Conservation (phyloP, 2,329 filamentous ascomycete genomes). For the Dothideomycetes sp. region DNA sequence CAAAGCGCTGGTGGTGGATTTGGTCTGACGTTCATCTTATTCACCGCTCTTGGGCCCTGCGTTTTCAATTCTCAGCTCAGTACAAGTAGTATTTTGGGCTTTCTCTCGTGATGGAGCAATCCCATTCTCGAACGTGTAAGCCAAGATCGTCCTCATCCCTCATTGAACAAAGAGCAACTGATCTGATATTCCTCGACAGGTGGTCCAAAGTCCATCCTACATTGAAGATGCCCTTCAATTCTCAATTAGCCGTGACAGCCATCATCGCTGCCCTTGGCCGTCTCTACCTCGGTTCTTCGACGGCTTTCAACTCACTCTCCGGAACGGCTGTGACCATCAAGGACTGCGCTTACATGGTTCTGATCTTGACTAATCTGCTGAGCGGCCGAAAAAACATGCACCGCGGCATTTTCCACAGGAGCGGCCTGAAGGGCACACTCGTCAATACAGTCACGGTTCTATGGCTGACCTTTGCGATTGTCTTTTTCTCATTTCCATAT, state of each 20-base stretch:
- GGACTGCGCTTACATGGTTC: conserved; percentile 4
- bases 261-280: conserved; percentile 10
- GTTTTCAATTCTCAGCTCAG: conserved; percentile 26
- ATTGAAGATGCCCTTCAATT: conserved; percentile 10
- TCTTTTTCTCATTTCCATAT: conserved; percentile 36
- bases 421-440: neutral
- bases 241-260: conserved; percentile 9
- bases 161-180: no score
- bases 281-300: conserved; percentile 9
- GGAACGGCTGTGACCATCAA: conserved; percentile 4
- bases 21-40: conserved; percentile 31
- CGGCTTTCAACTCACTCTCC: conserved; percentile 10
- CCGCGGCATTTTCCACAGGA: conserved; percentile 4
- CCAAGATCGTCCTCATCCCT: neutral
- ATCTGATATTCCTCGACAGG: neutral
- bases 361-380: conserved; percentile 2
- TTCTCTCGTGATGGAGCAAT: conserved; percentile 32
- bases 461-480: conserved; percentile 26
- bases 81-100: conserved; percentile 29
- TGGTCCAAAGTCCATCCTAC: conserved; percentile 5
- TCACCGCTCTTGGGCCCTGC: conserved; percentile 33
- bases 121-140: conserved; percentile 5
- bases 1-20: conserved; percentile 30
- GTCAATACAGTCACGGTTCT: conserved; percentile 3
- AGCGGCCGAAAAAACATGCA: conserved; percentile 5